Evolutionary conservation across 805 yeast species (phyloP).

Genomic region (Teunomyces stri): DNA sequence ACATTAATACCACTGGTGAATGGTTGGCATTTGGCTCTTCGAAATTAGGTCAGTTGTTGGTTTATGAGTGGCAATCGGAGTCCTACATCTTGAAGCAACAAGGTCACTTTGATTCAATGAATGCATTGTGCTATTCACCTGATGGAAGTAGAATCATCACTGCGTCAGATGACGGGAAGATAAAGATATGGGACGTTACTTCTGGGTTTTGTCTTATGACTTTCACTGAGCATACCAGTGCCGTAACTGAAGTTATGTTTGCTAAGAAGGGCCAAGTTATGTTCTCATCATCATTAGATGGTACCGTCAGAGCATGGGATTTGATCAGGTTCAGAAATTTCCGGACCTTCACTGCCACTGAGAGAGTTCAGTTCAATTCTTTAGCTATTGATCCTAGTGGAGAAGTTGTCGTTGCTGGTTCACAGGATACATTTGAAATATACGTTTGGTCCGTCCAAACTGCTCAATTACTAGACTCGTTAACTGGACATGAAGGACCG

Average conservation of each 20-base stretch:
- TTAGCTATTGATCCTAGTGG: conserved; percentile 97
- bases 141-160: conserved; percentile 92
- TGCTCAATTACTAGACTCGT: conserved; percentile 80
- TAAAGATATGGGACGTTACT: conserved; percentile 91
- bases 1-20: conserved; percentile 82
- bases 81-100: conserved; percentile 93
- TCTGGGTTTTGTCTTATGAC: conserved; percentile 94
- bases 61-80: conserved; percentile 98
- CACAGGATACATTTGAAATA: conserved; percentile 83
- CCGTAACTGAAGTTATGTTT: conserved; percentile 84
- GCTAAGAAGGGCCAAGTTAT: conserved; percentile 88
- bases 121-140: conserved; percentile 82
- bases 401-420: conserved; percentile 93
- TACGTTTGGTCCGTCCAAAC: conserved; percentile 98
- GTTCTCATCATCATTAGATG: conserved; percentile 90
- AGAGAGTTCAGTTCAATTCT: conserved; percentile 80
- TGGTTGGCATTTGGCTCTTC: conserved; percentile 97
- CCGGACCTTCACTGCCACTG: conserved; percentile 90
- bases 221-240: conserved; percentile 84
- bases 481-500: conserved; percentile 95
- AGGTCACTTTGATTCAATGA: conserved; percentile 92
- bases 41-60: conserved; percentile 86
- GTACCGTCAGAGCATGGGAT: conserved; percentile 98
- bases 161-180: conserved; percentile 94
- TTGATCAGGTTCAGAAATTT: conserved; percentile 88